Percentiles rank a stretch among this genome's conserved stretches.
phyloP scores from a whole-genome alignment of 768 basidiomycete genomes.

The Cubamyces lactineus region DNA sequence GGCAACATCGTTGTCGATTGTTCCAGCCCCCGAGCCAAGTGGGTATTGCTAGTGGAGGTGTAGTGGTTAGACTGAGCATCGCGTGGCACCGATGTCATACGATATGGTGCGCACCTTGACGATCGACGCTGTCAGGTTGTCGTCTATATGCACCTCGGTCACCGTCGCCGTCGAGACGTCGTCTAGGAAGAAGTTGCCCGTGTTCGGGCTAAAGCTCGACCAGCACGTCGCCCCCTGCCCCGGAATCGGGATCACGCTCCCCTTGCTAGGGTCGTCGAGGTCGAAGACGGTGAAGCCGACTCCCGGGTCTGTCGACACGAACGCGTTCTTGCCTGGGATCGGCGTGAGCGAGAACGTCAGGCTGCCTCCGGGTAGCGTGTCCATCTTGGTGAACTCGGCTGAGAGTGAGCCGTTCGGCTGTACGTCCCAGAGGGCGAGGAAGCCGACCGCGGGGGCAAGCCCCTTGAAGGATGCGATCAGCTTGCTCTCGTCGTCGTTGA shows the following conservation, averaged over 20 bases:
- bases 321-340: slow-evolving; percentile 35
- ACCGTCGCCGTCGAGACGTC: slow-evolving; percentile 35
- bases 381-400: slow-evolving; percentile 40
- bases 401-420: slow-evolving; percentile 47
- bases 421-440: slow-evolving; percentile 55
- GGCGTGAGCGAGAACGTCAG: slow-evolving; percentile 51
- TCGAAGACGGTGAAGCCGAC: slow-evolving; percentile 37
- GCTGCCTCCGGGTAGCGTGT: slow-evolving; percentile 45
- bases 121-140: slow-evolving; percentile 47
- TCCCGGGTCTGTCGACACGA: slow-evolving; percentile 35
- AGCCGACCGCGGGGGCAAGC: slow-evolving; percentile 48
- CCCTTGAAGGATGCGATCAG: slow-evolving; percentile 55
- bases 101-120: slow-evolving; percentile 39
- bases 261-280: slow-evolving; percentile 26
- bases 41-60: slow-evolving; percentile 33
- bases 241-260: slow-evolving; percentile 25
- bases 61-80: background rate
- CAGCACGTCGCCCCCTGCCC: slow-evolving; percentile 38
- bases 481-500: slow-evolving; percentile 47
- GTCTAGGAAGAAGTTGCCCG: slow-evolving; percentile 37
- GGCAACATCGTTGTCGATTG: slow-evolving; percentile 37
- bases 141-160: slow-evolving; percentile 52
- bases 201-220: slow-evolving; percentile 33
- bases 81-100: background rate
- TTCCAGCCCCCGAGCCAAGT: slow-evolving; percentile 21